phyloP scores from a whole-genome alignment of 345 rosid genomes.

The Microcos paniculata region DNA sequence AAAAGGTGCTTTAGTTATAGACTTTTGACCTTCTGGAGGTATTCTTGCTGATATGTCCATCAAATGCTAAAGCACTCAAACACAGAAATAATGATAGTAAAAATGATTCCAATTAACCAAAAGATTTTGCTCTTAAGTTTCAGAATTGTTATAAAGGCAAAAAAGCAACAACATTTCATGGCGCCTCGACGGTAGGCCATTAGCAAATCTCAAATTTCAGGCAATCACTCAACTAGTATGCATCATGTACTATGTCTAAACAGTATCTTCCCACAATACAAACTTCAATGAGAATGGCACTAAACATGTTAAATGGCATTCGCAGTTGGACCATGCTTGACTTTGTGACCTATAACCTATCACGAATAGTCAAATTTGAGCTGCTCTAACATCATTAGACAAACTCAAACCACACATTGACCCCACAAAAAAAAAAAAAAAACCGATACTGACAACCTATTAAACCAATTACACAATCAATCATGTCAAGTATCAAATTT shows the following conservation, averaged over 20 bases:
- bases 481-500: no score
- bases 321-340: background rate
- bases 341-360: background rate
- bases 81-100: background rate
- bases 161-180: background rate
- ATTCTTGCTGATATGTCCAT: background rate
- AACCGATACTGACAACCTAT: no score
- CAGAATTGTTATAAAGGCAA: background rate
- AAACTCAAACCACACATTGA: background rate
- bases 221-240: background rate
- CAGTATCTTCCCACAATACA: background rate
- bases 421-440: no score
- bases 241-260: background rate
- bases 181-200: background rate
- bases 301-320: background rate
- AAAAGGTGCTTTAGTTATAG: background rate
- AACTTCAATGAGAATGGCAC: background rate
- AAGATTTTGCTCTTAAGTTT: background rate
- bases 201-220: background rate
- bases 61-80: background rate
- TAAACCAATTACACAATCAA: background rate
- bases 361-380: background rate
- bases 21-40: background rate
- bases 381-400: background rate
- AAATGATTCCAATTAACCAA: background rate